A percentile compares a stretch with the other conserved stretches of the same genome.
Evolutionary conservation across 139 green algal genomes (phyloP).

Genomic region (Tetradesmus obliquus): DNA sequence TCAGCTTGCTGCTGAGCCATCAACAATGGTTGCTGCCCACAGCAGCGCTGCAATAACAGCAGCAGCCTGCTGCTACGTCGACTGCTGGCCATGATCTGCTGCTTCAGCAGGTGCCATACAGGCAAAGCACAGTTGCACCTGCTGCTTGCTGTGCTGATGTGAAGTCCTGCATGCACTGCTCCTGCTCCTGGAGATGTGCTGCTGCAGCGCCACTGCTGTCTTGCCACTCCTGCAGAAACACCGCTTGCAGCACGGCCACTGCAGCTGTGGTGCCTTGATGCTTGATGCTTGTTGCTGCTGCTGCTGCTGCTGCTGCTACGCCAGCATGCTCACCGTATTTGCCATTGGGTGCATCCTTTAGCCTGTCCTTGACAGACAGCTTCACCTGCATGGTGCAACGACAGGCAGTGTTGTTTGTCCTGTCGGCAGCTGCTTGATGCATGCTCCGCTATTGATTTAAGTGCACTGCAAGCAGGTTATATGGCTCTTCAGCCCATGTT

Average conservation of each 20-base stretch:
- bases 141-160: neutral
- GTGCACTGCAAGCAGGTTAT: no score
- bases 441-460: no score
- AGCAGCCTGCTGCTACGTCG: neutral
- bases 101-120: neutral
- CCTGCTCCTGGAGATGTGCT: neutral
- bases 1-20: no score
- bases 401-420: neutral
- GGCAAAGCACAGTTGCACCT: neutral
- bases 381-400: slow-evolving; percentile 69
- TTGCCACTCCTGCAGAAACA: neutral
- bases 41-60: slow-evolving; percentile 29
- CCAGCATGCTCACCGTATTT: slow-evolving; percentile 80
- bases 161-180: neutral
- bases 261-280: no score
- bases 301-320: slow-evolving; percentile 1
- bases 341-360: slow-evolving; percentile 64
- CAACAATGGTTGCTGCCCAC: no score
- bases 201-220: neutral
- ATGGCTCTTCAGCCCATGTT: no score
- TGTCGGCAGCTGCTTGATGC: no score
- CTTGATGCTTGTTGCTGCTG: neutral
- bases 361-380: slow-evolving; percentile 73
- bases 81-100: neutral
- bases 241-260: neutral